Base-by-base conservation (phyloP, 352 stramenopile species). In the Pythium rhizo-oryzae region DNA sequence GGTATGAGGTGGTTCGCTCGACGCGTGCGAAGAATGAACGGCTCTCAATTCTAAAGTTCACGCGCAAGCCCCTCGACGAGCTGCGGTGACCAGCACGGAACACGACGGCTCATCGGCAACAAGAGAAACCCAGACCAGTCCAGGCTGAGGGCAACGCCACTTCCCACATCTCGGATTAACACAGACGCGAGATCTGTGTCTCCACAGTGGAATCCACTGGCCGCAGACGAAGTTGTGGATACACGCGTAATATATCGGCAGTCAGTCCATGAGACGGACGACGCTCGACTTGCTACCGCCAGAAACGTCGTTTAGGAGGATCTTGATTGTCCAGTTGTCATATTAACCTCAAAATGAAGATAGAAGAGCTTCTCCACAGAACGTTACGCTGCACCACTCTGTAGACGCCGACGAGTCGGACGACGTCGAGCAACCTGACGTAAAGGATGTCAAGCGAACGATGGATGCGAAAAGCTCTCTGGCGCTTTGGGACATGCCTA, bases 41-140 rank as follows among this genome's bases (percentile, higher is more conserved):
- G 7, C 71, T 94, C 11, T 92, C 82, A 8, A 92, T 94, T 58
- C 75, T 94, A 25, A 92, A 92, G 56, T 91, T 94, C 63, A 71
- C 69, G 12, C 74, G 82, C 18, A 71, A 25, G 19, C 6, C 47
- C 44, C 18, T 7, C 6, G 16, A 59, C 39, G 59, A 39, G 9
- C 33, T 33, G 23, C 39, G 59, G 33, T 59, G 58, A 43, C 53
- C 28, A 33, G 28, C 6, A 33, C 3, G 28, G 28, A 47, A n/a
- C n/a, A 19, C 15, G 5, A 47, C 5, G 2, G 7, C 18, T 19
- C 41, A 1, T 47, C 18, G 41, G 18, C n/a, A n/a, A n/a, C n/a
- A n/a, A n/a, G 15, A 19, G 18, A 47, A 47, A 47, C 41, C 41
- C 41, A 47, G 41, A 47, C 13, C 41, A n/a, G 1, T 2, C 2